These are phyloP conservation scores for Penicillium robsamsonii DNA, from an alignment of 495 filamentous ascomycete species.

Conservation along the genomic window DNA sequence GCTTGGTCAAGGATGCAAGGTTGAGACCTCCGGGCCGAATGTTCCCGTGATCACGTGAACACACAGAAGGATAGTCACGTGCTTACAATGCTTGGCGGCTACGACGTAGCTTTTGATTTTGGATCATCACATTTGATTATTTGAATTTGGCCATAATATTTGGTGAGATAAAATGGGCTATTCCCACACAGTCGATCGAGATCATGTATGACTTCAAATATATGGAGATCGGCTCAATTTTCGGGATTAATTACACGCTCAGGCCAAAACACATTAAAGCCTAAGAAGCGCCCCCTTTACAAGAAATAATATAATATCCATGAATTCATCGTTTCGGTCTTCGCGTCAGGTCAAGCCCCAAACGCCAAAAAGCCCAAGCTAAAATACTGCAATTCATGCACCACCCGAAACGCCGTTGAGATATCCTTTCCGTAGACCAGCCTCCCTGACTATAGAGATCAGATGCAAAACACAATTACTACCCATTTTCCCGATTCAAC, in stretches of 20 bases:
- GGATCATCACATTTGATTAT: too few relatives aligned
- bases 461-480: slow-evolving; percentile 8
- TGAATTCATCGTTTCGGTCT: slow-evolving; percentile 5
- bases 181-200: background rate
- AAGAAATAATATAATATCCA: background rate
- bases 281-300: background rate
- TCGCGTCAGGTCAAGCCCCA: slow-evolving; percentile 4
- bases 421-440: slow-evolving; percentile 9
- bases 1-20: slow-evolving; percentile 29
- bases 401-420: slow-evolving; percentile 31
- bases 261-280: background rate
- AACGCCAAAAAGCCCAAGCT: slow-evolving; percentile 20
- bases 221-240: background rate
- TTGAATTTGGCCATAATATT: too few relatives aligned
- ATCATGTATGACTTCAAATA: background rate
- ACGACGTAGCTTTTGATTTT: background rate
- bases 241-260: background rate
- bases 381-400: slow-evolving; percentile 21
- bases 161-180: too few relatives aligned
- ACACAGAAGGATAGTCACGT: background rate
- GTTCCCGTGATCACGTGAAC: slow-evolving; percentile 43
- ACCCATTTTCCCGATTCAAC: slow-evolving; percentile 10
- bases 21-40: slow-evolving; percentile 39
- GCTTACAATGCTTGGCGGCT: background rate
- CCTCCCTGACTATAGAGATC: slow-evolving; percentile 4